A percentile compares a stretch with the other conserved stretches of the same genome.
phyloP scores from a whole-genome alignment of 352 stramenopile genomes.

The Discostella stelligera region DNA sequence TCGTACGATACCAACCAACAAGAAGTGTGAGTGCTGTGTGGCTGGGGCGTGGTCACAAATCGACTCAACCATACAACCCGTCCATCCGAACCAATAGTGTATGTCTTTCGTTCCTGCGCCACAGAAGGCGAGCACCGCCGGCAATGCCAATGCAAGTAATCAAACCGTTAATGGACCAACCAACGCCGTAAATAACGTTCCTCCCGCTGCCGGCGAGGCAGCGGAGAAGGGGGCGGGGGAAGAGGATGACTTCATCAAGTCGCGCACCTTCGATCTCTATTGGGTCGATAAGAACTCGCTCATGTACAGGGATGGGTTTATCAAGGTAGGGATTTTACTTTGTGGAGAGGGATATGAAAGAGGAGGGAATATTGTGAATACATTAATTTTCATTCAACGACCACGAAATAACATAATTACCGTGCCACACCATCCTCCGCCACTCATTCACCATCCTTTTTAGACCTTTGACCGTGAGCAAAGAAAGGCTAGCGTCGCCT shows the following conservation, averaged over 20 bases:
- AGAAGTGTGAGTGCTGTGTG: too few relatives aligned
- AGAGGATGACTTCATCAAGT: conserved; percentile 75
- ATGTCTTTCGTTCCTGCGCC: conserved; percentile 82
- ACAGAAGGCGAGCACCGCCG: conserved; percentile 72
- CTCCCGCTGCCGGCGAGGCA: conserved; percentile 32
- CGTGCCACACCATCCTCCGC: conserved; percentile 11
- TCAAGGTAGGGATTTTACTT: conserved; percentile 63
- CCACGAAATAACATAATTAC: neutral
- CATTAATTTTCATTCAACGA: neutral
- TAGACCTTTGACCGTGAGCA: conserved; percentile 75
- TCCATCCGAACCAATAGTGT: conserved; percentile 39
- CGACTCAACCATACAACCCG: conserved; percentile 5
- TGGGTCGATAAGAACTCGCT: conserved; percentile 77
- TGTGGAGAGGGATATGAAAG: neutral
- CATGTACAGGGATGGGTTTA: conserved; percentile 79
- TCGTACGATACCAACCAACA: too few relatives aligned
- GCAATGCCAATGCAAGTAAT: conserved; percentile 51
- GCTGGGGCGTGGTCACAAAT: neutral
- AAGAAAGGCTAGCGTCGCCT: conserved; percentile 58
- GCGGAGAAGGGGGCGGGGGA: conserved; percentile 30
- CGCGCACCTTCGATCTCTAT: conserved; percentile 79
- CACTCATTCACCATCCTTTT: neutral
- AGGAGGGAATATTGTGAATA: neutral
- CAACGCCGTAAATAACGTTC: conserved; percentile 34
- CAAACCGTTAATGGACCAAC: conserved; percentile 33